Evolutionary conservation across 169 alveolate species (phyloP).

Genomic region (Babesia sp.): DNA sequence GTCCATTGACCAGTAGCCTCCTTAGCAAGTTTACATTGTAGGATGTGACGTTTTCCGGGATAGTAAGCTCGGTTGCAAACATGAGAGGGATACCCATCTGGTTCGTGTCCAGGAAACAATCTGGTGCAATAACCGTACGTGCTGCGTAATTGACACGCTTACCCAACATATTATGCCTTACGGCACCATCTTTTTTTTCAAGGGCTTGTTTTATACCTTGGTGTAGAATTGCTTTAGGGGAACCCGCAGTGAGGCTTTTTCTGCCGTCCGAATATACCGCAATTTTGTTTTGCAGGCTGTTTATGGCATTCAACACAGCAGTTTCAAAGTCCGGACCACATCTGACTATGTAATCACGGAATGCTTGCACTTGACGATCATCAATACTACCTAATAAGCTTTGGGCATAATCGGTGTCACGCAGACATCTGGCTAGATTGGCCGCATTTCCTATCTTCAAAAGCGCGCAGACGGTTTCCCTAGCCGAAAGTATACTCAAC

Average conservation of each 20-base stretch:
- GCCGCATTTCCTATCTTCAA: slow-evolving; percentile 66
- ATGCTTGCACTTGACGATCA: slow-evolving; percentile 55
- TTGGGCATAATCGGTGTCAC: slow-evolving; percentile 36
- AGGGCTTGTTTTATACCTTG: slow-evolving; percentile 93
- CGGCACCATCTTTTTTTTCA: slow-evolving; percentile 95
- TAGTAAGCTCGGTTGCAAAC: slow-evolving; percentile 91
- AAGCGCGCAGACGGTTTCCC: slow-evolving; percentile 65
- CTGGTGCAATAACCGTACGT: slow-evolving; percentile 98
- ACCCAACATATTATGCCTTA: slow-evolving; percentile 98
- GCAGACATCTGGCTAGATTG: slow-evolving; percentile 41
- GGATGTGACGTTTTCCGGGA: slow-evolving; percentile 92
- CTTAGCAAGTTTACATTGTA: slow-evolving; percentile 85
- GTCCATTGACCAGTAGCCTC: slow-evolving; percentile 91
- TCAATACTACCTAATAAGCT: slow-evolving; percentile 30
- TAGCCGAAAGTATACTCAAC: slow-evolving; percentile 75
- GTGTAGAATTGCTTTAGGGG: slow-evolving; percentile 61
- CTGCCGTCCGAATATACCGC: slow-evolving; percentile 60
- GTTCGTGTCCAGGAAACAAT: slow-evolving; percentile 94
- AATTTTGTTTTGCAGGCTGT: slow-evolving; percentile 47
- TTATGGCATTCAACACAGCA: slow-evolving; percentile 65
- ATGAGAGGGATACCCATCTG: slow-evolving; percentile 95
- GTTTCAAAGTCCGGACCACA: slow-evolving; percentile 68
- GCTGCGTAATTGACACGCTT: slow-evolving; percentile 98
- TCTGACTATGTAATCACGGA: slow-evolving; percentile 73
- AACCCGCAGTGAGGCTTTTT: slow-evolving; percentile 41